Base-by-base conservation (phyloP, 2,329 filamentous ascomycete genomes). In the Pseudocercospora crystallina region DNA sequence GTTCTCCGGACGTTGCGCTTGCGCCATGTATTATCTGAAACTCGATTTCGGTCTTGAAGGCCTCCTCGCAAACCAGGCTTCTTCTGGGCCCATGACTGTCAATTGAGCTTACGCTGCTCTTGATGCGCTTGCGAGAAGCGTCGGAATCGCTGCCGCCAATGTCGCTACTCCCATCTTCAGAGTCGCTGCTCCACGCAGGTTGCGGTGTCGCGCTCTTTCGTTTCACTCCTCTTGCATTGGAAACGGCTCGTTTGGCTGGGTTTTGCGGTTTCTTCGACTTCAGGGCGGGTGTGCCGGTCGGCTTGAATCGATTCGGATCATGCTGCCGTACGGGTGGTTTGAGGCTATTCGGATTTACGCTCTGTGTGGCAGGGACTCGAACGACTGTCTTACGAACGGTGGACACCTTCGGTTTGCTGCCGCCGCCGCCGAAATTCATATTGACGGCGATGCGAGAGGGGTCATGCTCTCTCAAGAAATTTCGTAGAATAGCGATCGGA, bases 11-110 rank as follows among this genome's bases (percentile, higher is more conserved):
- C 10, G 72, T 72, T 54, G 75, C 68, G 31, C 72, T 63, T 31
- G 69, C 62, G 29, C 73, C 72, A 51, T 76, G 72, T 41, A 74
- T 66, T 20, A 68, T 73, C 2, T 59, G 42, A 35, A 68, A 59
- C 3, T 43, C 67, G 60, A 33, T 61, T 57, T 47, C 57, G 36
- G 47, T 45, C 26, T 40, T 44, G 46, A 65, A 65, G 4, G 62
- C 61, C 14, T 51, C 49, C 26, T 58, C 54, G 5, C 32, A 53
- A 8, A 62, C 44, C 31, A 66, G 26, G 11, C 46, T 50, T 42
- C 63, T 50, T 29, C 57, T 53, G 10, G 61, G 58, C 10, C 61
- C 60, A 39, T 45, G 51, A 41, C 58, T 61, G 30, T 67, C 65
- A 14, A 64, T 56, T 7, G 66, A 69, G 47, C 63, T 65, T 38